These are phyloP conservation scores for Yamadazyma phyllophila DNA, from an alignment of 805 yeast genomes.

Conservation along the genomic window DNA sequence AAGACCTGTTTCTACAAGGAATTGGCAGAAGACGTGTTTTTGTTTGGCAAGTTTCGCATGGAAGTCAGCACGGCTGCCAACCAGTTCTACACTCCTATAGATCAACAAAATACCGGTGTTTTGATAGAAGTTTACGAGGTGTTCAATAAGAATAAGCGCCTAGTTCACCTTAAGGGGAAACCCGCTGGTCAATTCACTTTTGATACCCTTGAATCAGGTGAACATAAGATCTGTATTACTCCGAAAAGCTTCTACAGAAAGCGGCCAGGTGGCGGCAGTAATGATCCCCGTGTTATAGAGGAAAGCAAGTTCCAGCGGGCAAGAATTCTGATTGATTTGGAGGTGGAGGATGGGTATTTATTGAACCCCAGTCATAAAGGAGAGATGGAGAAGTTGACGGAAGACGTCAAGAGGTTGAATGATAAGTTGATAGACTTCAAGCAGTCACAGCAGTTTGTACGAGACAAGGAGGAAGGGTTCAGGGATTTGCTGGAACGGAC, in stretches of 20 bases:
- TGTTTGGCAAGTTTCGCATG: slow-evolving; percentile 49
- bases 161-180: slow-evolving; percentile 25
- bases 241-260: slow-evolving; percentile 21
- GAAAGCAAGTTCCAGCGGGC: slow-evolving; percentile 23
- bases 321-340: slow-evolving; percentile 21
- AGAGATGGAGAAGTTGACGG: slow-evolving; percentile 49
- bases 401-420: slow-evolving; percentile 55
- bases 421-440: slow-evolving; percentile 57
- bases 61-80: slow-evolving; percentile 35
- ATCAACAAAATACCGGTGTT: slow-evolving; percentile 27
- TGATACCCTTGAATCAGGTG: slow-evolving; percentile 24
- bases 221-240: slow-evolving; percentile 26
- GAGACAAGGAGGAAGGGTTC: slow-evolving; percentile 24
- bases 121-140: slow-evolving; percentile 48
- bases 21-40: slow-evolving; percentile 46
- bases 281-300: slow-evolving; percentile 12
- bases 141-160: slow-evolving; percentile 20
- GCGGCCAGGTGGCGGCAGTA: slow-evolving; percentile 17
- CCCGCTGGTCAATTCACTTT: slow-evolving; percentile 26
- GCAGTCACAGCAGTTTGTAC: slow-evolving; percentile 55
- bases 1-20: slow-evolving; percentile 58
- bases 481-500: slow-evolving; percentile 26
- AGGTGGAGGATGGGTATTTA: slow-evolving; percentile 20
- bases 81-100: slow-evolving; percentile 28
- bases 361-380: slow-evolving; percentile 41